These are phyloP conservation scores for Aspergillus incahuasiensis DNA, from an alignment of 495 filamentous ascomycete species.

Conservation along the genomic window DNA sequence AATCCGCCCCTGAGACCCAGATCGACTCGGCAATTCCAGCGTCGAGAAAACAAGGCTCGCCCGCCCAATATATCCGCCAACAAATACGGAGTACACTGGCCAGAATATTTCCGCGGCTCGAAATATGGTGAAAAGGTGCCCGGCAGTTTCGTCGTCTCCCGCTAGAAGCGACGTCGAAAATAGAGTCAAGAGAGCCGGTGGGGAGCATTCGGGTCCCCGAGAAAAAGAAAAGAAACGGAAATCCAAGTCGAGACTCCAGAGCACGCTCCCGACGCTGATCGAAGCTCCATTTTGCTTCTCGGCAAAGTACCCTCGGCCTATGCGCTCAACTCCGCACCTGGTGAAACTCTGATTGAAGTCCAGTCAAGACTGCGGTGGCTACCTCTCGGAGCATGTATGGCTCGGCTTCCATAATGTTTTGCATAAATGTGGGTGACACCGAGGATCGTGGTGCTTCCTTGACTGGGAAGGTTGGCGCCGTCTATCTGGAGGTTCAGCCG, in stretches of 20 bases:
- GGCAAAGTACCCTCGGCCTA: not conserved
- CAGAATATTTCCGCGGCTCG: not conserved
- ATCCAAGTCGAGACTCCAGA: not conserved
- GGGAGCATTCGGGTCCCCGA: not conserved
- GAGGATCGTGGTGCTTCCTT: slow-evolving; percentile 6
- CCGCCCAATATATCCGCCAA: too few species aligned
- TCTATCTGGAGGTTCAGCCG: not conserved
- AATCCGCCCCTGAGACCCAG: not conserved
- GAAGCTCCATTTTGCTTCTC: not conserved
- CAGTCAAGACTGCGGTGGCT: not conserved
- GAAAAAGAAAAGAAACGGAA: slow-evolving; percentile 4
- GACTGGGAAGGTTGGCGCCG: not conserved
- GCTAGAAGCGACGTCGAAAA: slow-evolving; percentile 9
- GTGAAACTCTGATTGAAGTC: not conserved
- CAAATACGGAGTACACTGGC: too few species aligned
- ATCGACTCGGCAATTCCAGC: not conserved
- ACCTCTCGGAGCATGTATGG: not conserved
- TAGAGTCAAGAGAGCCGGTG: not conserved
- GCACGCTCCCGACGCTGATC: not conserved
- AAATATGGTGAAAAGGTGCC: not conserved
- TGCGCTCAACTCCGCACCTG: not conserved
- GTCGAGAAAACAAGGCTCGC: not conserved
- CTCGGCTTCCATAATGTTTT: slow-evolving; percentile 19
- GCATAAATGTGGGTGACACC: slow-evolving; percentile 16
- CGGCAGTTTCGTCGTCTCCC: not conserved